These are phyloP conservation scores for Volvariella volvacea DNA, from an alignment of 1,284 basidiomycete genomes.

Conservation along the genomic window DNA sequence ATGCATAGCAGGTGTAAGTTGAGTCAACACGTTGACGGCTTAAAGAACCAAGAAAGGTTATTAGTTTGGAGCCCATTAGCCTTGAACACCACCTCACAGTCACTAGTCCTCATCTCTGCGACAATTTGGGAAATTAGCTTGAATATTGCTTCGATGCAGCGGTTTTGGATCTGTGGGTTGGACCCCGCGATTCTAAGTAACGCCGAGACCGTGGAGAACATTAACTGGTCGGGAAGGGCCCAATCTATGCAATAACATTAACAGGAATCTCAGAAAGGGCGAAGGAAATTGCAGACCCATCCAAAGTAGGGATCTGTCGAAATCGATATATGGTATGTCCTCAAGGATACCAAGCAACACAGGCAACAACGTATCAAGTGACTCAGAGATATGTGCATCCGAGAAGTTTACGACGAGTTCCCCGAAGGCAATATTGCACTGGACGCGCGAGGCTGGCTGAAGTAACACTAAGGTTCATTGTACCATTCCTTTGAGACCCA, in stretches of 20 bases:
- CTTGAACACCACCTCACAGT: slow-evolving; percentile 35
- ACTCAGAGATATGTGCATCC: slow-evolving; percentile 40
- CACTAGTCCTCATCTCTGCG: slow-evolving; percentile 44
- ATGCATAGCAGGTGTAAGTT: slow-evolving; percentile 77
- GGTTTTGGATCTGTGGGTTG: slow-evolving; percentile 40
- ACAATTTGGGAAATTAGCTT: slow-evolving; percentile 55
- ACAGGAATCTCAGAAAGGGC: neutral
- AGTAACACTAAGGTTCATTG: slow-evolving; percentile 10
- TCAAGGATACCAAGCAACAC: slow-evolving; percentile 59
- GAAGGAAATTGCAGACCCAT: slow-evolving; percentile 42
- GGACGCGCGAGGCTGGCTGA: slow-evolving; percentile 57
- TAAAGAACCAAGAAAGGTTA: neutral
- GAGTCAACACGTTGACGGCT: slow-evolving; percentile 70
- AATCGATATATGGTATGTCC: slow-evolving; percentile 67
- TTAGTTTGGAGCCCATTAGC: neutral
- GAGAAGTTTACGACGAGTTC: slow-evolving; percentile 64
- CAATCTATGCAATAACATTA: slow-evolving; percentile 44
- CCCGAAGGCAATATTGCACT: slow-evolving; percentile 74
- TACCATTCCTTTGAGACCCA: neutral
- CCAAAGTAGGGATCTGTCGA: slow-evolving; percentile 74
- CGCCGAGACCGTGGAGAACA: slow-evolving; percentile 69
- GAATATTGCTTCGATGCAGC: slow-evolving; percentile 50
- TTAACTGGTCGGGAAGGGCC: slow-evolving; percentile 77
- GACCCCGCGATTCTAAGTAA: slow-evolving; percentile 58
- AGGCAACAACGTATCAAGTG: slow-evolving; percentile 42